Evolutionary conservation across 2,329 filamentous ascomycete genomes (phyloP).

Genomic region (Nothopassalora personata): DNA sequence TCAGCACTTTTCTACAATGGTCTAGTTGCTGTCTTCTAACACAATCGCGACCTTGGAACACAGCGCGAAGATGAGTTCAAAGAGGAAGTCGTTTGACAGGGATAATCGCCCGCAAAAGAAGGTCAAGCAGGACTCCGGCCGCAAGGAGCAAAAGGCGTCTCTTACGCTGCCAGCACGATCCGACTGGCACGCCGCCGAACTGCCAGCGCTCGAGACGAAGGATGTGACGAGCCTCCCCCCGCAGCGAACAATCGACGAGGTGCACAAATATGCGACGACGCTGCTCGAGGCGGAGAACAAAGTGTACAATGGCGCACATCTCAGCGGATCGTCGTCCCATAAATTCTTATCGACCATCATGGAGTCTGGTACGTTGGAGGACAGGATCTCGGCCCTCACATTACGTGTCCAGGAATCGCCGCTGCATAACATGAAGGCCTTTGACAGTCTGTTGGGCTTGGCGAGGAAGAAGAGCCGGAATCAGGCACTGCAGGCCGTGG

Average conservation of each 20-base stretch:
- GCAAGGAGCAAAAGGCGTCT: constrained; percentile 12
- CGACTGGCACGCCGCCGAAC: constrained; percentile 60
- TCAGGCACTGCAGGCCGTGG: constrained; percentile 86
- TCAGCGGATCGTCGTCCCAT: constrained; percentile 77
- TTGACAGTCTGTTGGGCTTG: constrained; percentile 75
- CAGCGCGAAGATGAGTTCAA: constrained; percentile 30
- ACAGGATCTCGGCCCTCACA: constrained; percentile 93
- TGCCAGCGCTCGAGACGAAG: constrained; percentile 48
- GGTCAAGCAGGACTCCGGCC: constrained; percentile 21
- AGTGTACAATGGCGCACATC: constrained; percentile 64
- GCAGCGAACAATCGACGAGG: constrained; percentile 50
- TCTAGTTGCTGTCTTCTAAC: neutral
- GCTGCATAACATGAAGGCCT: constrained; percentile 81
- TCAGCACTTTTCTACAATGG: constrained; percentile 3
- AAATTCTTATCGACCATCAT: constrained; percentile 98
- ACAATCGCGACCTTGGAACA: neutral
- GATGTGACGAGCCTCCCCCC: constrained; percentile 45
- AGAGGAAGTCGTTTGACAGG: constrained; percentile 30
- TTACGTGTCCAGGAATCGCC: constrained; percentile 94
- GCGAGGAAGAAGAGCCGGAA: constrained; percentile 92
- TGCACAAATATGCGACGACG: constrained; percentile 65
- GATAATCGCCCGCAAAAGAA: constrained; percentile 29
- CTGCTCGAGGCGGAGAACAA: constrained; percentile 74
- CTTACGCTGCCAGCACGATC: constrained; percentile 52
- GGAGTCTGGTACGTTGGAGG: constrained; percentile 89